These are phyloP conservation scores for Hyparrhenia diplandra DNA, from an alignment of 176 grass and related monocot species.

Conservation along the genomic window DNA sequence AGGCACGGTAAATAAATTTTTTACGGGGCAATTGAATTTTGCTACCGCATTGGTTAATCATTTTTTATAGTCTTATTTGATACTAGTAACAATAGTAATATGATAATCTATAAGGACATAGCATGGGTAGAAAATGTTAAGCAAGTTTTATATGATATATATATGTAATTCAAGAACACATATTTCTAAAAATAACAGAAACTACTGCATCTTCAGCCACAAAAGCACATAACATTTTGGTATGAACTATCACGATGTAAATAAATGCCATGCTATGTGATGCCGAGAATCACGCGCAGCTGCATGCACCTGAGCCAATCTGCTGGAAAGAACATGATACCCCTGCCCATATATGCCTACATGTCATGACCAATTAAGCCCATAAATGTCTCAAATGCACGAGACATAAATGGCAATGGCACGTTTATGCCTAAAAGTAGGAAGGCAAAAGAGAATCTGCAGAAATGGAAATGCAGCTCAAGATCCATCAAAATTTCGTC, in stretches of 20 bases:
- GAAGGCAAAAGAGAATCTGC: background rate
- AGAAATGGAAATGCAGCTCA: slow-evolving; percentile 8
- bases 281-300: background rate
- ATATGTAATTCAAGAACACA: background rate
- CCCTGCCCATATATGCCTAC: background rate
- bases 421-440: background rate
- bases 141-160: background rate
- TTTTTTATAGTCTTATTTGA: too few species aligned
- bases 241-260: background rate
- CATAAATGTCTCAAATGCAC: background rate
- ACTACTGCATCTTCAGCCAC: background rate
- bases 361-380: slow-evolving; percentile 1
- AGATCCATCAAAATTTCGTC: background rate
- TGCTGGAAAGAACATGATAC: slow-evolving; percentile 3
- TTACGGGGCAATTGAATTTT: too few species aligned
- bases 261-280: background rate
- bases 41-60: too few species aligned
- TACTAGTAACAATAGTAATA: too few species aligned
- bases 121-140: too few species aligned
- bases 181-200: background rate
- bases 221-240: background rate
- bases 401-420: background rate
- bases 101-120: too few species aligned
- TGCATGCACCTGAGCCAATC: background rate
- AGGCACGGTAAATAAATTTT: too few species aligned